Evolutionary conservation across 2,329 filamentous ascomycete genomes (phyloP).

Genomic region (Ceratocystis diversiconidia): DNA sequence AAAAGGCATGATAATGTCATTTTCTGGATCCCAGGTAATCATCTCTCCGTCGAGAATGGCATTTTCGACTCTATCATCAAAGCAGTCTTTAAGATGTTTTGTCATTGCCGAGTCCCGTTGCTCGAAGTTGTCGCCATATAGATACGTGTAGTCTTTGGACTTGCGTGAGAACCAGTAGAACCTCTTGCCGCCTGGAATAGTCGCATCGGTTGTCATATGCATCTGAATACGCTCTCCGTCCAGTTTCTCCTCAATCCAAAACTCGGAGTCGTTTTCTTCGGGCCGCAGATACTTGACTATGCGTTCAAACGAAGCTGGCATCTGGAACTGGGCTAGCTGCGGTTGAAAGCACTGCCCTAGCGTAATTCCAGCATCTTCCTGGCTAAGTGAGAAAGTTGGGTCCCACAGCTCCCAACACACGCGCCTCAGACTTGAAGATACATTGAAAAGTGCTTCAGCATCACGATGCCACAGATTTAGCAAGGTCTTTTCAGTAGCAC

Average conservation of each 20-base stretch:
- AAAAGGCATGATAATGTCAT: slow-evolving; percentile 75
- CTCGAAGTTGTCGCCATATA: slow-evolving; percentile 67
- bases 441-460: slow-evolving; percentile 66
- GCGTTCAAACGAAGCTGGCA: slow-evolving; percentile 59
- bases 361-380: slow-evolving; percentile 57
- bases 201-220: slow-evolving; percentile 66
- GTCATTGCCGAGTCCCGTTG: slow-evolving; percentile 68
- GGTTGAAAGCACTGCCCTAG: slow-evolving; percentile 96
- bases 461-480: slow-evolving; percentile 72
- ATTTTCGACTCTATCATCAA: slow-evolving; percentile 62
- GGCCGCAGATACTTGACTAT: slow-evolving; percentile 56
- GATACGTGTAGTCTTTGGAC: slow-evolving; percentile 88
- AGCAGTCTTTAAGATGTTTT: slow-evolving; percentile 62
- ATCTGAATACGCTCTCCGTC: slow-evolving; percentile 96
- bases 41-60: slow-evolving; percentile 94
- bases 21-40: slow-evolving; percentile 89
- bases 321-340: slow-evolving; percentile 84
- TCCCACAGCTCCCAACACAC: slow-evolving; percentile 92
- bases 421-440: slow-evolving; percentile 75
- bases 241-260: slow-evolving; percentile 97
- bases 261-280: slow-evolving; percentile 57
- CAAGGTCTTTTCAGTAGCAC: slow-evolving; percentile 77
- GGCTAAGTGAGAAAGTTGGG: slow-evolving; percentile 55
- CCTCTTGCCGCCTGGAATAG: slow-evolving; percentile 50
- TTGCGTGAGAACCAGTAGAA: slow-evolving; percentile 93